Conservation (phyloP, 2,329 filamentous ascomycete genomes). For the Tolypocladium inflatum region DNA sequence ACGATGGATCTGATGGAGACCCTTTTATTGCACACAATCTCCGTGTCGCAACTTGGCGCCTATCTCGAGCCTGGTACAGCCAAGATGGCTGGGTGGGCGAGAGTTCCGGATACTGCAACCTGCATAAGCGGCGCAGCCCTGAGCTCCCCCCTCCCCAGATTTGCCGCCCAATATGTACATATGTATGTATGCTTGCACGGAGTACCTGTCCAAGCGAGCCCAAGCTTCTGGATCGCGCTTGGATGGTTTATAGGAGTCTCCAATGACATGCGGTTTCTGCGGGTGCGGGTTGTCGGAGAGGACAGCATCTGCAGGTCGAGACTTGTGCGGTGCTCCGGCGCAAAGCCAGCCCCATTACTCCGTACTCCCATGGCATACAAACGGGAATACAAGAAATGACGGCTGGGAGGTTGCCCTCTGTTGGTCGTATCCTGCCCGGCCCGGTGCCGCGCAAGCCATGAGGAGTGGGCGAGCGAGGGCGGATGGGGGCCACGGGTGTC, state of each 20-base stretch:
- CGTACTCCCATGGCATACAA: neutral
- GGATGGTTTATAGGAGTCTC: neutral
- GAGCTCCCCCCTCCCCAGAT: neutral
- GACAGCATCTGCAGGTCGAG: neutral
- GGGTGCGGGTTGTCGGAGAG: neutral
- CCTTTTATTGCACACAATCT: neutral
- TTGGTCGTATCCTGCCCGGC: neutral
- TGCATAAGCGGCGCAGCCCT: conserved; percentile 20
- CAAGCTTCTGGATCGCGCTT: neutral
- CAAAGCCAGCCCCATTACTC: neutral
- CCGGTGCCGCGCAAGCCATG: neutral
- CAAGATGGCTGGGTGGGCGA: neutral
- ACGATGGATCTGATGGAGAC: neutral
- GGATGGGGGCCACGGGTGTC: neutral
- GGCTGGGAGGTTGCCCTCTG: neutral
- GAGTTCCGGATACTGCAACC: conserved; percentile 9
- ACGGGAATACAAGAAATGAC: neutral
- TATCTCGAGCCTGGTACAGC: neutral
- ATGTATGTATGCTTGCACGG: neutral
- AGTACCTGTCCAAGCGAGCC: neutral
- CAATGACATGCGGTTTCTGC: neutral
- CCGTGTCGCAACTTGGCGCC: neutral
- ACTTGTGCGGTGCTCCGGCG: neutral
- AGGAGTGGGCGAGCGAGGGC: neutral
- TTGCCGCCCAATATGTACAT: neutral